Base-by-base conservation (phyloP, 139 green algal species). In the Pleodorina starrii region DNA sequence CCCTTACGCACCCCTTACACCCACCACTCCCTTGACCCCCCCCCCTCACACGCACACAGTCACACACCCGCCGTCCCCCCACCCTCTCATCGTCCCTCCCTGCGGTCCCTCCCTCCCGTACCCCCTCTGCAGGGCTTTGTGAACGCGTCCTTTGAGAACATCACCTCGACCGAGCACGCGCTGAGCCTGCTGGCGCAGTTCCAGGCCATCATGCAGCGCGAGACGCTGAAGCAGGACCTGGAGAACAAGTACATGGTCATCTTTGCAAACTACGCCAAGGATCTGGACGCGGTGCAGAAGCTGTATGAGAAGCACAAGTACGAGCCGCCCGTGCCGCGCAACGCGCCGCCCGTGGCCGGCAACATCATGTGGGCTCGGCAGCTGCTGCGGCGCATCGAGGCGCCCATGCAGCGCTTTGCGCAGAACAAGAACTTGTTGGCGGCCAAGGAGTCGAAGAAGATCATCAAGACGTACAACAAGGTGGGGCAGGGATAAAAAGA, bases 291-390 rank as follows among this genome's bases (percentile, higher is more conserved):
- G 0, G 95, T 99, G 57, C 96, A 99, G 93, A 93, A 94, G 89
- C 93, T 96, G 29, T 99, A 99, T 86, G 97, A 99, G 95, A 95
- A 95, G 86, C 74, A 97, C 92, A 99, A 99, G 94, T 91, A 95
- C 87, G 89, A 92, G 75, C 97, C 97, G 50, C 95, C 97, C 25
- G 84, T 97, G 38, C 92, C 95, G 7, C 92, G 96, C 80, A 98
- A 98, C 87, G 94, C 96, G 19, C 96, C 97, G n/a, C 97, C 96
- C 10, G 95, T 99, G 17, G 90, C 93, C 0, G 91, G 96, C 66
- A 96, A 95, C 90, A 98, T 99, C 92, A 96, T 97, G 94, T 99
- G 97, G 97, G 91, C 96, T 21, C 93, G 97, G 50, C 96, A 98
- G 94, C 95, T 99, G 87, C 95, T 99, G 90, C 91, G 92, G 5